Base-by-base conservation (phyloP, 2,329 filamentous ascomycete genomes). In the Pseudogymnoascus sp. region DNA sequence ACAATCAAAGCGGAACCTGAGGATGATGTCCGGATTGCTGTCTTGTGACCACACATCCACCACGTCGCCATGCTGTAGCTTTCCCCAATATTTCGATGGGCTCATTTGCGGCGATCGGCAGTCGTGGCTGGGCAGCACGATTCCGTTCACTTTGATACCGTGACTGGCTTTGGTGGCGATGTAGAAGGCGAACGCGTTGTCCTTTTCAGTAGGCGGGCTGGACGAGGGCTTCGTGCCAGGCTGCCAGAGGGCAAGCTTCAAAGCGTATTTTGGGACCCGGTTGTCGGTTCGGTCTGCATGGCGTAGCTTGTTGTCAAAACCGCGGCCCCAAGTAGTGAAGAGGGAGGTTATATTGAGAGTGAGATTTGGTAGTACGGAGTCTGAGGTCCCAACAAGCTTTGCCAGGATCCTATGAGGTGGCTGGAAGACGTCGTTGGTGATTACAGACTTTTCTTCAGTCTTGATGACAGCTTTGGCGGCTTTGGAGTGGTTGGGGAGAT, bases 221-320 rank as follows among this genome's bases (percentile, higher is more conserved):
- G 81, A 81, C 36, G 77, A 77, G 6, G 81, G 78, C 62, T 90
- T 87, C 62, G 87, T 86, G 9, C 83, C 83, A 0, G 86, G 81
- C 61, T 83, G 86, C 81, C 88, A 91, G 30, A 94, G 83, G 35
- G 90, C 79, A 37, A 97, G 77, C 68, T 89, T 87, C 67, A 96
- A 85, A 0, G 90, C 91, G 65, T 87, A 86, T 70, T 93, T 93
- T 1, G 92, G 90, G 36, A 97, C 84, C 14, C 86, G 86, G 2
- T 79, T 81, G 66, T 97, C 90, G 22, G 77, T 75, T 30, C 73
- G 76, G 57, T 86, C 77, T 1, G 81, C 74, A 68, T 92, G 90
- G 2, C 86, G 77, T 30, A 86, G 74, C 0, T 88, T 93, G 67
- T 91, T 92, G 18, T 81, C 78, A 0, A 75, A 77, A 0, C 83